Evolutionary conservation across 768 basidiomycete species (phyloP), one percentile per base, ranked within the genome.

Genomic region (Basidioascus undulatus): DNA sequence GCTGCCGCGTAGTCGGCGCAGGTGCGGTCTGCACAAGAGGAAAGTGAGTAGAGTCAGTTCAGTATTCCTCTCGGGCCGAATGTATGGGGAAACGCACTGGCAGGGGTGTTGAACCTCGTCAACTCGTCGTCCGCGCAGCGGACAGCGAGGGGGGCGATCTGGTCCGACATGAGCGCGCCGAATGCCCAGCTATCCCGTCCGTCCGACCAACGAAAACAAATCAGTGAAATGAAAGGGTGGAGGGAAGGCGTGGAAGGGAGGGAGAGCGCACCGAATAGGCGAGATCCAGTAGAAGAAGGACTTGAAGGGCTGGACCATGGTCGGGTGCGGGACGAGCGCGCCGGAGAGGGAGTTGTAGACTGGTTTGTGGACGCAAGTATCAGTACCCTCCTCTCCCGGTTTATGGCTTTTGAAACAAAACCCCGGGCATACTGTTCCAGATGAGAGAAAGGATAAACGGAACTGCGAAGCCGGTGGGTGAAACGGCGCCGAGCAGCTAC

Each of bases 271-370:
- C 40, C 30, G 31, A 3, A 47, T 27, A 16, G 46, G 46, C 8
- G 35, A 37, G 18, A 47, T 19, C 40, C 43, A 47, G 3, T 32
- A 42, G 18, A 38, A 41, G 37, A 47, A 47, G 32, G 13, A 37
- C 18, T 31, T 35, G 37, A 34, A 47, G 7, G 46, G 46, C 30
- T 28, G 11, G 11, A 37, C 32, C 32, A 41, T n/a, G 12, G 34
- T 15, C 6, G 40, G 19, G 32, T 38, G n/a, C 8, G 43, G 35
- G 2, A 44, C 42, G 10, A 47, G 41, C 5, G 42, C 21, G 35
- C 38, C 27, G 3, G 33, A 36, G 16, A 39, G 34, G 12, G 6
- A 19, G 27, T 18, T 6, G 35, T 4, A 24, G 8, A 40, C 34
- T 35, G 34, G 9, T 7, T 9, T 7, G 16, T 35, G 8, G 20